These are phyloP conservation scores for Cytospora piceicola DNA, from an alignment of 2,329 filamentous ascomycete genomes.

Conservation along the genomic window DNA sequence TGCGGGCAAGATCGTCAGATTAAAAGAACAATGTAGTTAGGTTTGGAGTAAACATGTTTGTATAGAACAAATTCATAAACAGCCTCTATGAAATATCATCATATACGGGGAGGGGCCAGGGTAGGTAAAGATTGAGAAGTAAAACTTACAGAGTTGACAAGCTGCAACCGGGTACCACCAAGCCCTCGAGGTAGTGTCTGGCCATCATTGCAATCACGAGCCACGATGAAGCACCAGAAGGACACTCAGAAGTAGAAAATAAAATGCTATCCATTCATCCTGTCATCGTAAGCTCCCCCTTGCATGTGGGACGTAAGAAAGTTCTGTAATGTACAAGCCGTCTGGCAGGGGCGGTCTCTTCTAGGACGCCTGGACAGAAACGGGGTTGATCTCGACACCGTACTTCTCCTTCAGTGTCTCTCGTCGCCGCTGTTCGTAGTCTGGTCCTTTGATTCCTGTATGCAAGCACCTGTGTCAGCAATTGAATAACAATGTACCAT, in stretches of 20 bases:
- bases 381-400: constrained; percentile 78
- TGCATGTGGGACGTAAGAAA: constrained; percentile 1
- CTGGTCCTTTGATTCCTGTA: constrained; percentile 78
- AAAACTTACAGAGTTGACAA: constrained; percentile 8
- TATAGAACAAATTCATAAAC: constrained; percentile 42
- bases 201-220: neutral
- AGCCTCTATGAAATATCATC: constrained; percentile 44
- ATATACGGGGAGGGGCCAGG: constrained; percentile 28
- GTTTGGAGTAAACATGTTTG: constrained; percentile 40
- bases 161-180: neutral
- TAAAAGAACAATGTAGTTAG: constrained; percentile 27
- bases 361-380: constrained; percentile 50
- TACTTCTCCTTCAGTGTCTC: constrained; percentile 85
- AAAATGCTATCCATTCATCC: constrained; percentile 15
- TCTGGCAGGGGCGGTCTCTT: constrained; percentile 31
- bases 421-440: constrained; percentile 82
- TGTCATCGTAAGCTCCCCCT: constrained; percentile 10
- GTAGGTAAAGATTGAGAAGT: neutral
- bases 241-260: neutral
- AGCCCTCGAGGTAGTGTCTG: neutral
- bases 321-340: constrained; percentile 31
- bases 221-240: neutral
- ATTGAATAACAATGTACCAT: constrained; percentile 4
- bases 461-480: constrained; percentile 21
- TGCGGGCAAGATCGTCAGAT: constrained; percentile 12